Percentiles rank a stretch among this genome's conserved stretches.
Evolutionary conservation across 257 asterid species (phyloP).

Genomic region (Phtheirospermum japonicum): DNA sequence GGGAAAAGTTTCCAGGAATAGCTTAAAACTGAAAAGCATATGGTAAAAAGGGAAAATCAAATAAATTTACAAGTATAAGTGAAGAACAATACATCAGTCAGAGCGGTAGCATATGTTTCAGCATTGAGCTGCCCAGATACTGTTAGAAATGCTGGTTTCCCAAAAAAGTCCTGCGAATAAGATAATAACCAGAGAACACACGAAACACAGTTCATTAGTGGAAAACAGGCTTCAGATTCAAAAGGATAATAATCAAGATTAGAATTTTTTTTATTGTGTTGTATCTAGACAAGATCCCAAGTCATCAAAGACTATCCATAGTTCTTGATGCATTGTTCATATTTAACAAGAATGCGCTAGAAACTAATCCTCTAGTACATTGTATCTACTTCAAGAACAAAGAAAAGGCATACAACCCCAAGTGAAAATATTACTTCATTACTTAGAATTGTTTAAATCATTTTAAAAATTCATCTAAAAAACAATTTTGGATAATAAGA

Average conservation of each 20-base stretch:
- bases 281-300: neutral
- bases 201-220: slow-evolving; percentile 6
- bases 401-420: neutral
- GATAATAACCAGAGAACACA: slow-evolving; percentile 13
- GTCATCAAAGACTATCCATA: neutral
- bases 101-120: slow-evolving; percentile 97
- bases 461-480: neutral
- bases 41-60: slow-evolving; percentile 3
- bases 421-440: neutral
- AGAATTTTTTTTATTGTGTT: neutral
- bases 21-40: neutral
- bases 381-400: slow-evolving; percentile 3
- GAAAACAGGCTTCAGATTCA: slow-evolving; percentile 20
- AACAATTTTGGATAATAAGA: neutral
- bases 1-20: slow-evolving; percentile 19
- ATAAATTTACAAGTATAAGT: slow-evolving; percentile 11
- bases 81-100: slow-evolving; percentile 67
- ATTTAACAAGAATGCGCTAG: neutral
- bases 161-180: slow-evolving; percentile 89
- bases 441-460: neutral
- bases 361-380: slow-evolving; percentile 6
- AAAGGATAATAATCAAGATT: slow-evolving; percentile 20
- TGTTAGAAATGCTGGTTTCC: slow-evolving; percentile 91
- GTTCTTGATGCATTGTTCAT: neutral
- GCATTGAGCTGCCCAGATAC: slow-evolving; percentile 98